Evolutionary conservation across 768 basidiomycete species (phyloP), one percentile per base, ranked within the genome.

Genomic region (Astraeus odoratus): DNA sequence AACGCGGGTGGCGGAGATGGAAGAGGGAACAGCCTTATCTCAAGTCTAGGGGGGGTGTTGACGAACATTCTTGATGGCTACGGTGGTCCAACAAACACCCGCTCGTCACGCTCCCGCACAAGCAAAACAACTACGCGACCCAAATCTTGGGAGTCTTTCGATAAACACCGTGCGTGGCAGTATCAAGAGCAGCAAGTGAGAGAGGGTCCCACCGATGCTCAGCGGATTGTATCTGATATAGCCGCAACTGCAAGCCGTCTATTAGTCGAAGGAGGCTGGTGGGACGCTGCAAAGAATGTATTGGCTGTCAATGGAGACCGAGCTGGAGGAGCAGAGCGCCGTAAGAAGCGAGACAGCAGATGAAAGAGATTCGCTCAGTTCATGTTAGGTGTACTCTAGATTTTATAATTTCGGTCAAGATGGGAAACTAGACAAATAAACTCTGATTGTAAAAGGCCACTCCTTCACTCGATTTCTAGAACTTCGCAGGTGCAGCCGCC

Each of bases 81-180:
- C 34, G 58, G 55, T 18, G 62, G 63, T 42, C 54, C 55, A 33
- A 55, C 64, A 34, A 57, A 54, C 34, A 45, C 57, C 27, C 53
- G 59, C 34, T 57, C 51, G 15, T 39, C 60, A 29, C 36, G 39
- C 43, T 29, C 51, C 25, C 51, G 10, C 35, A 45, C 42, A 38
- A 36, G 46, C 12, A 25, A 55, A 20, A 51, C 52, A 8, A 52
- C 53, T 41, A 35, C 46, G 16, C 40, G 50, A 30, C 66, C 80
- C 4, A 78, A 76, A 49, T 59, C 78, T 39, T 86, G 82, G 83
- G 81, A 86, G 34, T 70, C 80, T 12, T 88, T 82, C 55, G 72
- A 78, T 38, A 64, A 65, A 38, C 82, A 83, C 57, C 64, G 60
- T 30, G 71, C 78, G 35, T 80, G 82, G 83, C 77, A 78, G 57